Conservation (phyloP, 2,329 filamentous ascomycete genomes). For the Myrmaecium sp. region DNA sequence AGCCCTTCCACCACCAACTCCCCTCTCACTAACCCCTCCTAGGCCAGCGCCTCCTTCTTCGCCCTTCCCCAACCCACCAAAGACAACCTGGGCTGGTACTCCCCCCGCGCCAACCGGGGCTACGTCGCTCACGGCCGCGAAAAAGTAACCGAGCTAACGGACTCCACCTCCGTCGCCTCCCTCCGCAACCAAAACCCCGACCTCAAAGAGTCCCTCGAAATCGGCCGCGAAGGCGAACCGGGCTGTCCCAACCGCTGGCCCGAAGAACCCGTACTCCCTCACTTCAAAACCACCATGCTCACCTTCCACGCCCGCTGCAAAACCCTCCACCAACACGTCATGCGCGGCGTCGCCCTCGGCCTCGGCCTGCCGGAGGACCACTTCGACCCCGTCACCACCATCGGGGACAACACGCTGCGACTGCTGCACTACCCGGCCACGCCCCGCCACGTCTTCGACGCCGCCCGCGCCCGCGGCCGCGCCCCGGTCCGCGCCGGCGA, state of each 20-base stretch:
- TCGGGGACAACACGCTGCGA: conserved; percentile 37
- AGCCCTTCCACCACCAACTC: too few relatives aligned
- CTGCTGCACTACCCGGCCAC: conserved; percentile 65
- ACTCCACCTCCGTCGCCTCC: conserved; percentile 18
- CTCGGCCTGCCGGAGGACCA: conserved; percentile 54
- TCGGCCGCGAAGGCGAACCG: conserved; percentile 41
- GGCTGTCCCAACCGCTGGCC: conserved; percentile 68
- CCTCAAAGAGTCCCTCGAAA: conserved; percentile 43
- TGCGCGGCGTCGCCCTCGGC: conserved; percentile 71
- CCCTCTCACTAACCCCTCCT: too few relatives aligned
- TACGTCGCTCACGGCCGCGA: conserved; percentile 29
- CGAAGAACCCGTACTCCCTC: too few relatives aligned
- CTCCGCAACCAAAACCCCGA: conserved; percentile 21
- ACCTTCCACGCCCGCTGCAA: conserved; percentile 62
- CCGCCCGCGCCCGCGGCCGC: conserved; percentile 45
- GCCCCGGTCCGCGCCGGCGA: conserved; percentile 63
- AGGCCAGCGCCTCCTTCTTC: conserved; percentile 21
- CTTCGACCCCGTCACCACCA: conserved; percentile 59
- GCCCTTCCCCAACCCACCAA: conserved; percentile 20
- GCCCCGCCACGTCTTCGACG: conserved; percentile 46
- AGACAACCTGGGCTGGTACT: conserved; percentile 23
- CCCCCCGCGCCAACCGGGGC: conserved; percentile 30
- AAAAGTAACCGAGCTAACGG: conserved; percentile 20
- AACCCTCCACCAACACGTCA: conserved; percentile 55
- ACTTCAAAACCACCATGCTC: conserved; percentile 62